Conservation (phyloP, 805 yeast genomes). For the Candida vaughaniae region DNA sequence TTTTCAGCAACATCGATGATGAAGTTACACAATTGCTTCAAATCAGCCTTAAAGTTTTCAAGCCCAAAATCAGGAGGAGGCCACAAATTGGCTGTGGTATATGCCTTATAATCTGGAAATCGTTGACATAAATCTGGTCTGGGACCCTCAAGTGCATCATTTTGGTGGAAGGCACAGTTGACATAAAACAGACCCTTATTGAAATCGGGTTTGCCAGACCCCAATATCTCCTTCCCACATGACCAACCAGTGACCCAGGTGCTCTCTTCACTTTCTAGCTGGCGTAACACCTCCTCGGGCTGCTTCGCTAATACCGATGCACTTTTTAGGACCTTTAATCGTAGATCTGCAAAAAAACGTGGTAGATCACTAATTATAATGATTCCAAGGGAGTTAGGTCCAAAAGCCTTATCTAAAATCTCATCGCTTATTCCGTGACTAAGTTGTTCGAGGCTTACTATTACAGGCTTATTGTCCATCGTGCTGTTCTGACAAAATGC, state of each 20-base stretch:
- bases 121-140: conserved; percentile 25
- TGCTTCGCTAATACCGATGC: conserved; percentile 44
- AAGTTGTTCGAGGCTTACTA: conserved; percentile 30
- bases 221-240: conserved; percentile 52
- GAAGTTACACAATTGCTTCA: conserved; percentile 39
- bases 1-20: conserved; percentile 48
- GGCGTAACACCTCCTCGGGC: conserved; percentile 28
- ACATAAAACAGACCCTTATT: conserved; percentile 59
- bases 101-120: conserved; percentile 38
- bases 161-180: conserved; percentile 55
- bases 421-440: conserved; percentile 27
- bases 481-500: too few species aligned
- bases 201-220: conserved; percentile 43
- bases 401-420: conserved; percentile 47
- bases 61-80: conserved; percentile 32
- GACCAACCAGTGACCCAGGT: conserved; percentile 63
- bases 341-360: conserved; percentile 30
- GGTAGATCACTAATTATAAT: conserved; percentile 48
- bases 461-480: conserved; percentile 23
- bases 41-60: conserved; percentile 32
- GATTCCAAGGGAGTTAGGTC: conserved; percentile 55
- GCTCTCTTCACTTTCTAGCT: conserved; percentile 49
- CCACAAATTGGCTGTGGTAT: conserved; percentile 54
- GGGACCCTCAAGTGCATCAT: conserved; percentile 47
- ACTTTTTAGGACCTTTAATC: conserved; percentile 42